Evolutionary conservation across 148 eudicot genomes (phyloP), one percentile per base, ranked within the genome.

Genomic region (Cornus florida): DNA sequence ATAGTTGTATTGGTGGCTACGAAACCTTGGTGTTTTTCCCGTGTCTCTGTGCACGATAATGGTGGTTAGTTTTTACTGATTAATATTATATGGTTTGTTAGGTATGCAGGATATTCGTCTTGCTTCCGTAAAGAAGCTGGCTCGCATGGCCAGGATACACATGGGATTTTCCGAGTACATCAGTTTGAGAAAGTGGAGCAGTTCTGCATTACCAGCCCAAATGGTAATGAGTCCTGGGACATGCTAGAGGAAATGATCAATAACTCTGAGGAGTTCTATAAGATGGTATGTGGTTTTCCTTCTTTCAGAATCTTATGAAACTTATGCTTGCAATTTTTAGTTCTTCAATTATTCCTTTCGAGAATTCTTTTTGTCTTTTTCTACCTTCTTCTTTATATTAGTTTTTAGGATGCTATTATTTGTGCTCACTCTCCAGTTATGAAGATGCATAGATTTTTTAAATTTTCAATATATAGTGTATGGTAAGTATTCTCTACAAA

Each of bases 41-140:
- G 9, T 65, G 9, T 65, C n/a, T 68, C 13, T 56, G 0, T 28
- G 39, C 22, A 19, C 10, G 20, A 32, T 0, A 0, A 31, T 48
- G 22, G 57, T 72, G 24, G 72, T 33, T 76, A 70, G 83, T 28
- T 82, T 71, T 72, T 80, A 38, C 50, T 50, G 48, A 71, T 46
- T 33, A 69, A 69, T 71, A 28, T 69, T 77, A 6, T 59, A 50
- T 19, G 28, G 59, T 72, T 77, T 48, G 31, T 75, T 75, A 93
- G 97, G 82, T 95, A 92, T 89, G 99, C 93, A 77, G 98, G 97
- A 79, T 92, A 92, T 72, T 93, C 98, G 2, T 85, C 99, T 9
- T 93, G 99, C 89, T 93, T 93, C 86, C 91, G 99, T 6, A 95
- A 95, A 85, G 98, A 93, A 87, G 99, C 97, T 32, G 98, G 95